Percentiles rank a stretch among this genome's conserved stretches.
phyloP scores from a whole-genome alignment of 805 yeast genomes.

The Yarrowia hollandica region DNA sequence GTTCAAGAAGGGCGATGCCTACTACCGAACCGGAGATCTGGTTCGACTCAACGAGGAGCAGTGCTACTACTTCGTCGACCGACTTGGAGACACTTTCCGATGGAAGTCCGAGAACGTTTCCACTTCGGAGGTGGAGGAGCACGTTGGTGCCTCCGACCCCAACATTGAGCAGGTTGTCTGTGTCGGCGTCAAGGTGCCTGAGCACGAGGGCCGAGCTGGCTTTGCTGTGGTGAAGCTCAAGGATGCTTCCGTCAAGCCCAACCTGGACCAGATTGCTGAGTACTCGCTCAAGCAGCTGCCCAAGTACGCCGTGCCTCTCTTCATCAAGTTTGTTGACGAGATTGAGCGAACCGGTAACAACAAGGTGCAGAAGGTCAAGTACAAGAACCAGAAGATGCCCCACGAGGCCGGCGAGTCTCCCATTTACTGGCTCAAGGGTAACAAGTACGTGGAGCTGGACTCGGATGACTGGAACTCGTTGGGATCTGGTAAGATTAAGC shows the following conservation, averaged over 20 bases:
- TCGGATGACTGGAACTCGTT: constrained; percentile 54
- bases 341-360: constrained; percentile 77
- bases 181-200: constrained; percentile 84
- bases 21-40: constrained; percentile 86
- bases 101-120: constrained; percentile 97
- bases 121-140: constrained; percentile 87
- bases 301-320: constrained; percentile 80
- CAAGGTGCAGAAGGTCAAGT: constrained; percentile 74
- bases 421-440: constrained; percentile 69
- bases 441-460: constrained; percentile 57
- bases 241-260: constrained; percentile 42
- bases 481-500: constrained; percentile 38
- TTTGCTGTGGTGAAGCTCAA: constrained; percentile 70
- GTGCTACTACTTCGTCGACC: constrained; percentile 78
- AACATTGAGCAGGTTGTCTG: constrained; percentile 61
- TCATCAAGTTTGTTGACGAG: constrained; percentile 63
- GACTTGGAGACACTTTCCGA: constrained; percentile 92
- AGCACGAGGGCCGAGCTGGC: constrained; percentile 94
- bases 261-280: constrained; percentile 45
- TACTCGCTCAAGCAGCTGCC: constrained; percentile 56
- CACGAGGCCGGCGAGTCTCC: constrained; percentile 45
- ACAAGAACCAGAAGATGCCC: constrained; percentile 43
- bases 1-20: constrained; percentile 83
- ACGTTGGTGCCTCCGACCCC: constrained; percentile 44
- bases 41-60: constrained; percentile 67